Conservation (phyloP, 1,284 basidiomycete genomes). For the Wallemia mellicola region DNA sequence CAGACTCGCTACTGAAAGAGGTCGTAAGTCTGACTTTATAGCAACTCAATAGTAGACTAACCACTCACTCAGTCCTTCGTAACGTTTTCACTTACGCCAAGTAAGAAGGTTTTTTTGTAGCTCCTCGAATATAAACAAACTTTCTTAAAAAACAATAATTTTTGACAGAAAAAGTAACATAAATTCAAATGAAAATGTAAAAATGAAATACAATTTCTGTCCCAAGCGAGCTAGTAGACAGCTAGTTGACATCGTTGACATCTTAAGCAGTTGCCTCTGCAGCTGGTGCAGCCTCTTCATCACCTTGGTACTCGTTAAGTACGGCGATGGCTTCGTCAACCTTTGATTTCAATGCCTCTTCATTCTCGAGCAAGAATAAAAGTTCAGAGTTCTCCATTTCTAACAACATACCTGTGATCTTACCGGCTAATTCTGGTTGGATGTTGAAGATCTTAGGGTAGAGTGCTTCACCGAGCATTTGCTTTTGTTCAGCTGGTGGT, state of each 20-base stretch:
- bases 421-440: constrained; percentile 62
- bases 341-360: constrained; percentile 53
- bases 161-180: not conserved
- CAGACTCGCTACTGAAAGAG: constrained; percentile 79
- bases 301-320: constrained; percentile 42
- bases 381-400: constrained; percentile 91
- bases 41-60: not conserved
- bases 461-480: constrained; percentile 76
- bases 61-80: not conserved
- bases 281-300: constrained; percentile 19
- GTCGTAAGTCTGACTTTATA: constrained; percentile 32
- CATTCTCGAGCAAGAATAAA: constrained; percentile 47
- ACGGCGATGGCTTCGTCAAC: constrained; percentile 60
- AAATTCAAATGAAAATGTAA: not conserved
- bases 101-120: not conserved
- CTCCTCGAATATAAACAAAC: not conserved
- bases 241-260: too few relatives aligned
- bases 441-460: constrained; percentile 44
- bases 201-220: not conserved
- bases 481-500: constrained; percentile 71
- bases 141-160: not conserved
- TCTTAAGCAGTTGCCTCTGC: not conserved
- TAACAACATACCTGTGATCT: constrained; percentile 83
- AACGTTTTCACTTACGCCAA: not conserved
- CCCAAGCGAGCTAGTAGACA: not conserved